Conservation (phyloP, 805 yeast genomes). For the Wickerhamiella qilinensis region DNA sequence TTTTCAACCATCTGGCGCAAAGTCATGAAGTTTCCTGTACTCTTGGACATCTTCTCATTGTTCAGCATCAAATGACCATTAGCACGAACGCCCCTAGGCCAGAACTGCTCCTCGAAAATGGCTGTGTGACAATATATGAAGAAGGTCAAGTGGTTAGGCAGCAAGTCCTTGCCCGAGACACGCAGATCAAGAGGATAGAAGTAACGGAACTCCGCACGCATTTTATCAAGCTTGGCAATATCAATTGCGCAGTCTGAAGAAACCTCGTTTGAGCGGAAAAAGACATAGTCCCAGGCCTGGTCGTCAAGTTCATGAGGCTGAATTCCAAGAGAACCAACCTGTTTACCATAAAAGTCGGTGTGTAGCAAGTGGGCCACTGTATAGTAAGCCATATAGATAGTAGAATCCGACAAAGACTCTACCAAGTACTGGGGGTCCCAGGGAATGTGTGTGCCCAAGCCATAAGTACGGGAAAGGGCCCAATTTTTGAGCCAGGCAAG, state of each 20-base stretch:
- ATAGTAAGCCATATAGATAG: constrained; percentile 88
- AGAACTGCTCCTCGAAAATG: constrained; percentile 70
- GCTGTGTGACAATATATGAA: constrained; percentile 89
- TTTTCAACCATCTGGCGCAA: constrained; percentile 68
- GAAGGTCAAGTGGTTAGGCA: constrained; percentile 94
- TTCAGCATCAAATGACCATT: constrained; percentile 92
- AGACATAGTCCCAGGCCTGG: constrained; percentile 83
- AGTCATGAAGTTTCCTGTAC: constrained; percentile 94
- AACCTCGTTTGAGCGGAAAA: constrained; percentile 48
- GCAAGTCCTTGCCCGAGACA: constrained; percentile 89
- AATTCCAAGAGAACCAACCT: constrained; percentile 55
- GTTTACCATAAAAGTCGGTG: constrained; percentile 68
- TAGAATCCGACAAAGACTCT: constrained; percentile 91
- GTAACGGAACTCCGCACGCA: constrained; percentile 91
- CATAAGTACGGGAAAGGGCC: constrained; percentile 96
- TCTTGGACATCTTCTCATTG: constrained; percentile 95
- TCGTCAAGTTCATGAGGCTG: constrained; percentile 76
- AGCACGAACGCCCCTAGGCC: constrained; percentile 91
- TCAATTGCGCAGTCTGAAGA: constrained; percentile 42
- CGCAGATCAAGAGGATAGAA: constrained; percentile 90
- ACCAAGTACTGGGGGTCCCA: constrained; percentile 93
- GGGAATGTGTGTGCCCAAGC: constrained; percentile 86
- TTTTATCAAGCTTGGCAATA: constrained; percentile 40
- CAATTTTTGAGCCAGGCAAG: constrained; percentile 94
- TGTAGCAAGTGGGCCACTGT: constrained; percentile 81